Base-by-base conservation (phyloP, 768 basidiomycete genomes). In the Multifurca ochricompacta region DNA sequence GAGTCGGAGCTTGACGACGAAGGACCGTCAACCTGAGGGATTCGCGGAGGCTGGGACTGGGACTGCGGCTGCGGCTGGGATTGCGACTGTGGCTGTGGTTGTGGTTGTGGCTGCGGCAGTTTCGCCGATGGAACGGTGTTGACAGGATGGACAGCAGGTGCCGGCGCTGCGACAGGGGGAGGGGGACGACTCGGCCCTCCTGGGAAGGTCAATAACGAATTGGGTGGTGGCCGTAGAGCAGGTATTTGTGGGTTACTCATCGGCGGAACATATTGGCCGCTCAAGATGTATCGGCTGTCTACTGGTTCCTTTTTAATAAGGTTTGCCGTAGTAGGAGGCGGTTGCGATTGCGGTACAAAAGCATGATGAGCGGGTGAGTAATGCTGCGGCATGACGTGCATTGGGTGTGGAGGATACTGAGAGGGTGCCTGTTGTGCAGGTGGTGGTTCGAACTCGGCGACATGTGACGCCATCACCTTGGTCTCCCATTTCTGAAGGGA, bases 381-480 rank as follows among this genome's bases (percentile, higher is more conserved):
- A 56, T 71, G 72, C 48, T 67, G 66, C 4, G 67, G 64, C 40
- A 56, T 70, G 69, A 21, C 64, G 68, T 79, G 81, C 67, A 83
- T 78, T 18, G 79, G 74, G 67, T 82, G 85, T 10, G 78, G 76
- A 6, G 77, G 79, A 60, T 80, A 81, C 28, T 71, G 69, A 1
- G 73, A 70, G 27, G 77, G 77, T 40, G 73, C 57, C 8, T 69
- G 76, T 1, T 69, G 76, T 1, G 74, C 67, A 13, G 70, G 63
- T 7, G 73, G 67, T 14, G 79, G 71, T 67, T 90, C 88, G 67
- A 96, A 98, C 62, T 97, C 91, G 48, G 96, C 96, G 19, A 96
- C 95, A 64, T 87, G 84, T 2, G 91, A 94, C n/a, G 85, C 84
- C 35, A 96, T 79, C 45, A 99, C 84, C 69, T 96, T 96, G 65